Evolutionary conservation across 306 rosid genomes (phyloP).

Genomic region (Prosopis cineraria): DNA sequence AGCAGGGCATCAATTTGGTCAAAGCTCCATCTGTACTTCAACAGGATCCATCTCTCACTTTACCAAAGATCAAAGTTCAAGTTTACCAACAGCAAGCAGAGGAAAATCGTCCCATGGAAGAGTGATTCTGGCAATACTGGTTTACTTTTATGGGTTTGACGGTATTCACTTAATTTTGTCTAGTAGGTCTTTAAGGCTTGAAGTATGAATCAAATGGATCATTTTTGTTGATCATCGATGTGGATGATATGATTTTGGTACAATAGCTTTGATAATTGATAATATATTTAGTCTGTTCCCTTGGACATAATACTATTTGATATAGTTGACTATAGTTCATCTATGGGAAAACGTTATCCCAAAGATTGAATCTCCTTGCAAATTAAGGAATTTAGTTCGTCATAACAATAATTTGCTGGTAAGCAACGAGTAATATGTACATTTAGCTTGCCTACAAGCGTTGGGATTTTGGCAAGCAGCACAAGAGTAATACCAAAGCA

Average conservation of each 20-base stretch:
- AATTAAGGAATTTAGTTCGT: not conserved
- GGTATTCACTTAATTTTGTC: slow-evolving; percentile 9
- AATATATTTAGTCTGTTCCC: not conserved
- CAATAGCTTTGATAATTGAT: not conserved
- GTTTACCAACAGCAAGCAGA: slow-evolving; percentile 44
- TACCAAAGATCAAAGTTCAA: slow-evolving; percentile 60
- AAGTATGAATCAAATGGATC: not conserved
- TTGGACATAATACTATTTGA: not conserved
- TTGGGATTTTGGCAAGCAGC: no score
- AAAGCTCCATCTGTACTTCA: slow-evolving; percentile 54
- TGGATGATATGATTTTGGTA: slow-evolving; percentile 18
- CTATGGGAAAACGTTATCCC: not conserved
- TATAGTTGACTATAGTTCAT: slow-evolving; percentile 4
- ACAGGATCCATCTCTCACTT: slow-evolving; percentile 52
- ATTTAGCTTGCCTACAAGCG: no score
- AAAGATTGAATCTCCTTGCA: not conserved
- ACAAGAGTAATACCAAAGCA: no score
- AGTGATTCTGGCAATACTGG: slow-evolving; percentile 45
- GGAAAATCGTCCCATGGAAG: slow-evolving; percentile 63
- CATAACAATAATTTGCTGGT: not conserved
- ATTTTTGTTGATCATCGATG: slow-evolving; percentile 11
- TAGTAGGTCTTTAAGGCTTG: no score
- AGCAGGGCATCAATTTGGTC: slow-evolving; percentile 54
- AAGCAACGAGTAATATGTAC: not conserved
- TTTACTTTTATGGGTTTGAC: not conserved